Evolutionary conservation across 495 filamentous ascomycete species (phyloP).

Genomic region (Hypoxylon fragiforme): DNA sequence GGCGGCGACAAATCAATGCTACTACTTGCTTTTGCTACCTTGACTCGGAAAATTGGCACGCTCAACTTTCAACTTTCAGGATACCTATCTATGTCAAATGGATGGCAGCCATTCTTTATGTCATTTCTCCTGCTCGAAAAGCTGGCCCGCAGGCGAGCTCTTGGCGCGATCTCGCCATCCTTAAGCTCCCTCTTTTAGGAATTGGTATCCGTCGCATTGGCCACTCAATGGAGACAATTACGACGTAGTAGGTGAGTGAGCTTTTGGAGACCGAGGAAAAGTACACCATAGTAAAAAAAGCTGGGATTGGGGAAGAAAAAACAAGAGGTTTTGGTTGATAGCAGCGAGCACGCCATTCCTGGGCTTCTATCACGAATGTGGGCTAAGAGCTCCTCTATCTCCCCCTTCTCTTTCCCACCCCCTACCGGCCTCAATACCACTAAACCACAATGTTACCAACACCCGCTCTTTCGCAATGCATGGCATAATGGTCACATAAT

Average conservation of each 20-base stretch:
- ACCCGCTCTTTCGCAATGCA: slow-evolving; percentile 3
- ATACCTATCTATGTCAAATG: no score
- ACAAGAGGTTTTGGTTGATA: not conserved
- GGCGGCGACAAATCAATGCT: no score
- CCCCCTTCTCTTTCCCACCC: no score
- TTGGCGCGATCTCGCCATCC: slow-evolving; percentile 23
- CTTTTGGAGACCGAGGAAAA: slow-evolving; percentile 5
- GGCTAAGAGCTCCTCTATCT: not conserved
- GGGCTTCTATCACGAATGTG: slow-evolving; percentile 13
- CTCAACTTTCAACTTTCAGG: not conserved
- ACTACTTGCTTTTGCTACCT: not conserved
- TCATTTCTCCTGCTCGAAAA: not conserved
- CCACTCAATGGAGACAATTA: not conserved
- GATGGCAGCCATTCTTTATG: slow-evolving; percentile 4
- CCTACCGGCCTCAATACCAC: no score
- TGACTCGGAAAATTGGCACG: not conserved
- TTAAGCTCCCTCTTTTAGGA: slow-evolving; percentile 15
- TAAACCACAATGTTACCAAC: slow-evolving; percentile 1
- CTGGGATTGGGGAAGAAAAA: not conserved
- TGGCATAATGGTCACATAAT: slow-evolving; percentile 9
- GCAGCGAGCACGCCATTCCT: slow-evolving; percentile 14
- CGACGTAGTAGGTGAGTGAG: not conserved
- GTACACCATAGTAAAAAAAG: slow-evolving; percentile 2
- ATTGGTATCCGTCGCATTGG: slow-evolving; percentile 8
- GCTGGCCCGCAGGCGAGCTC: not conserved